phyloP scores from a whole-genome alignment of 2,329 filamentous ascomycete species.

The Aureobasidium sp. region DNA sequence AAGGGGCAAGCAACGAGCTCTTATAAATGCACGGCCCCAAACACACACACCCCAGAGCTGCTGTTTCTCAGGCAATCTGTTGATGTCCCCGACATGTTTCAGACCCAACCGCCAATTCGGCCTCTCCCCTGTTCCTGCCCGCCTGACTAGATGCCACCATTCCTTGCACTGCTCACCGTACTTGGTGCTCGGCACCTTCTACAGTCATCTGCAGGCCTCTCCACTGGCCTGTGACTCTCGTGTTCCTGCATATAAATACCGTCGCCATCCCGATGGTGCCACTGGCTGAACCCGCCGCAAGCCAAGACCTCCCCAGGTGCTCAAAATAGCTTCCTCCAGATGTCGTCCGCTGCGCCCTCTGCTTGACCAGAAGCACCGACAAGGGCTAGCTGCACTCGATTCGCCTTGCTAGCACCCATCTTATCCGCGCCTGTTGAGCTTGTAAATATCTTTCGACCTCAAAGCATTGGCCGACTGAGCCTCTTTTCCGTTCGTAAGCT shows the following conservation, averaged over 20 bases:
- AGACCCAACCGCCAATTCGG: background rate
- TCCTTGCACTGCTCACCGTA: background rate
- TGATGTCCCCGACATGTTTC: conserved; percentile 4
- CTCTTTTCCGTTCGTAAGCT: conserved; percentile 3
- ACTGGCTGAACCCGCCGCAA: background rate
- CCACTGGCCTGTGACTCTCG: conserved; percentile 7
- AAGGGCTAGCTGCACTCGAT: background rate
- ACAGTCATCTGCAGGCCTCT: background rate
- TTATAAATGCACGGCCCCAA: conserved; percentile 11
- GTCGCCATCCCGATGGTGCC: conserved; percentile 5
- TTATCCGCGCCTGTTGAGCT: background rate
- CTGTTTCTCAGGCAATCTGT: conserved; percentile 12
- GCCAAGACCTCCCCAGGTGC: background rate
- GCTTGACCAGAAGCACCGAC: background rate
- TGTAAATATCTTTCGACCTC: background rate
- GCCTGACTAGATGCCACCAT: conserved; percentile 2
- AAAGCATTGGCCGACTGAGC: conserved; percentile 5
- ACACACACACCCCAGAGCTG: background rate
- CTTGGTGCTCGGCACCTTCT: background rate
- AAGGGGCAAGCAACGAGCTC: conserved; percentile 14
- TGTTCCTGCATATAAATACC: conserved; percentile 14
- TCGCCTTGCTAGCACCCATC: background rate
- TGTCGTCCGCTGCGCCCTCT: background rate
- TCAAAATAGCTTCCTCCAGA: background rate
- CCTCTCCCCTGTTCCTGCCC: background rate